phyloP scores from a whole-genome alignment of 2,329 filamentous ascomycete species.

The Teratosphaeria epicoccoides region DNA sequence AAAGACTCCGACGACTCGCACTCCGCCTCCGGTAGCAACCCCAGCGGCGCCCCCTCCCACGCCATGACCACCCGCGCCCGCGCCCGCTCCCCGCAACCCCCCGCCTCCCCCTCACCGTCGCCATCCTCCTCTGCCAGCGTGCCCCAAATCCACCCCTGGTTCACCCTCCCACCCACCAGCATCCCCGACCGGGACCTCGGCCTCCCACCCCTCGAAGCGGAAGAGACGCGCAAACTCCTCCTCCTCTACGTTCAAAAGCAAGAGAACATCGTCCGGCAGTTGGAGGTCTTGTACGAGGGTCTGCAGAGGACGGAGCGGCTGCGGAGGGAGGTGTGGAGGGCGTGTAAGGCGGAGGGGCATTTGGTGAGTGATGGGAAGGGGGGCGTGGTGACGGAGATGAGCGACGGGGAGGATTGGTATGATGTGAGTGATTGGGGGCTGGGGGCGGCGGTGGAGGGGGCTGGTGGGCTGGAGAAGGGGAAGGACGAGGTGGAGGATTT shows the following conservation, averaged over 20 bases:
- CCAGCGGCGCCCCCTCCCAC: slow-evolving; percentile 39
- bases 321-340: slow-evolving; percentile 59
- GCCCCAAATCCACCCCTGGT: slow-evolving; percentile 63
- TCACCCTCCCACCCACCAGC: slow-evolving; percentile 52
- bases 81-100: slow-evolving; percentile 31
- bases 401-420: slow-evolving; percentile 83
- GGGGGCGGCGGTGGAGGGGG: slow-evolving; percentile 59
- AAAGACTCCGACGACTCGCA: slow-evolving; percentile 23
- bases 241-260: slow-evolving; percentile 76
- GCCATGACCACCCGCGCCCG: slow-evolving; percentile 48
- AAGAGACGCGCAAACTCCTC: slow-evolving; percentile 63
- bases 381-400: slow-evolving; percentile 50
- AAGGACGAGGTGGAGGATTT: slow-evolving; percentile 67
- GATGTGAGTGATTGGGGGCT: slow-evolving; percentile 71
- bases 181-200: slow-evolving; percentile 60
- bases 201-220: slow-evolving; percentile 62
- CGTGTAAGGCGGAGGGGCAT: slow-evolving; percentile 70
- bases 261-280: slow-evolving; percentile 67
- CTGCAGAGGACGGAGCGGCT: slow-evolving; percentile 63
- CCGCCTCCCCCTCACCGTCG: slow-evolving; percentile 29
- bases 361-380: slow-evolving; percentile 34
- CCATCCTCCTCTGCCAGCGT: slow-evolving; percentile 32
- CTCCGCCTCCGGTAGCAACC: slow-evolving; percentile 27
- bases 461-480: slow-evolving; percentile 60
- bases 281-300: slow-evolving; percentile 57